These are phyloP conservation scores for Saturnispora quitensis DNA, from an alignment of 805 yeast genomes.

Conservation along the genomic window DNA sequence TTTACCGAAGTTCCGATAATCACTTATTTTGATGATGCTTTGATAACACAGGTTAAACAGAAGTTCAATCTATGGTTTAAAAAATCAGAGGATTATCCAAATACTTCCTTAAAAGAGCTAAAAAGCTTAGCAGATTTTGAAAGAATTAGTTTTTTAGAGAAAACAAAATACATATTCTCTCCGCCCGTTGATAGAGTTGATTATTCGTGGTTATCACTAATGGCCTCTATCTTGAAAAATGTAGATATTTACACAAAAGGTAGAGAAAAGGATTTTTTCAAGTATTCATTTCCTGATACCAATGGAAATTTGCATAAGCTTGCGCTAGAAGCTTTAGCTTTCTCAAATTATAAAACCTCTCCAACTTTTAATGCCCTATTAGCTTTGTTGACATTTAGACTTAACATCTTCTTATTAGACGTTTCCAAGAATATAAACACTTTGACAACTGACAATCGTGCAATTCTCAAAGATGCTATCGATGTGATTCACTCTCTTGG, in stretches of 20 bases:
- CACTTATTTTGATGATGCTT: conserved; percentile 12
- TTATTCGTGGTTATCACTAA: conserved; percentile 15
- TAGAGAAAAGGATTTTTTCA: background rate
- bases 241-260: conserved; percentile 7
- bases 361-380: background rate
- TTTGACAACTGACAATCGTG: background rate
- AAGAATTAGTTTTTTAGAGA: background rate
- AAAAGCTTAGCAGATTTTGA: background rate
- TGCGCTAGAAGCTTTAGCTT: background rate
- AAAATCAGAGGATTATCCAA: background rate
- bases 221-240: conserved; percentile 12
- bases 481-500: background rate
- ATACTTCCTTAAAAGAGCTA: background rate
- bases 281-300: background rate
- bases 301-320: background rate
- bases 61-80: conserved; percentile 11
- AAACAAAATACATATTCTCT: conserved; percentile 2
- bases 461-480: background rate
- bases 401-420: background rate
- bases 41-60: conserved; percentile 7
- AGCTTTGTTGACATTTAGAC: conserved; percentile 1
- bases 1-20: conserved; percentile 12
- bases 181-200: conserved; percentile 10
- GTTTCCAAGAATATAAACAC: background rate
- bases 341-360: background rate